These are phyloP conservation scores for Knoxdaviesia capensis DNA, from an alignment of 2,329 filamentous ascomycete genomes.

Conservation along the genomic window DNA sequence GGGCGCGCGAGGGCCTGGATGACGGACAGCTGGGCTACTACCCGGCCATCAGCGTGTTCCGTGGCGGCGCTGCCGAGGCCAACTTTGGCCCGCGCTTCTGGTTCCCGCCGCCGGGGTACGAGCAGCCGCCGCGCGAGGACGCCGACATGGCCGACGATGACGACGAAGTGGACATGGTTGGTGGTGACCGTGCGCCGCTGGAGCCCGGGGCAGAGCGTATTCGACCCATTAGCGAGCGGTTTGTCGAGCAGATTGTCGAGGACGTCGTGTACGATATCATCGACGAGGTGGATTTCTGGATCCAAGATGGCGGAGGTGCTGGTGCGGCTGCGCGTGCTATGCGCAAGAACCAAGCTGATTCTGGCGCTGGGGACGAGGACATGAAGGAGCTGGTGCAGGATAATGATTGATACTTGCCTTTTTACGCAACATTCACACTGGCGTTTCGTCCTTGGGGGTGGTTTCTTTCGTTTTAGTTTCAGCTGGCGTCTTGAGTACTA, in stretches of 20 bases:
- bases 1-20: slow-evolving; percentile 70
- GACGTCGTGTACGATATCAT: slow-evolving; percentile 85
- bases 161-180: slow-evolving; percentile 5
- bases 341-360: slow-evolving; percentile 21
- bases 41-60: slow-evolving; percentile 79
- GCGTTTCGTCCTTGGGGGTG: too few relatives aligned
- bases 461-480: too few relatives aligned
- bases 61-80: slow-evolving; percentile 74
- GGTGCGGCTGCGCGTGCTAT: slow-evolving; percentile 24
- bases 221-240: slow-evolving; percentile 55
- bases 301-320: slow-evolving; percentile 40
- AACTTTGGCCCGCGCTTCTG: slow-evolving; percentile 93
- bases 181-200: background rate
- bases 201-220: background rate
- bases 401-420: slow-evolving; percentile 17
- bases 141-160: slow-evolving; percentile 18
- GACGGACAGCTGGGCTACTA: slow-evolving; percentile 94
- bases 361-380: slow-evolving; percentile 28
- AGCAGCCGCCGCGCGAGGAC: slow-evolving; percentile 22
- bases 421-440: too few relatives aligned
- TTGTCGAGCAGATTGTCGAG: slow-evolving; percentile 83
- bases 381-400: slow-evolving; percentile 48
- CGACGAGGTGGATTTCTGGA: slow-evolving; percentile 84
- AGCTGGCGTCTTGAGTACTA: too few relatives aligned
- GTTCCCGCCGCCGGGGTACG: slow-evolving; percentile 51